phyloP scores from a whole-genome alignment of 345 rosid species.

The Eucalyptus rudis region DNA sequence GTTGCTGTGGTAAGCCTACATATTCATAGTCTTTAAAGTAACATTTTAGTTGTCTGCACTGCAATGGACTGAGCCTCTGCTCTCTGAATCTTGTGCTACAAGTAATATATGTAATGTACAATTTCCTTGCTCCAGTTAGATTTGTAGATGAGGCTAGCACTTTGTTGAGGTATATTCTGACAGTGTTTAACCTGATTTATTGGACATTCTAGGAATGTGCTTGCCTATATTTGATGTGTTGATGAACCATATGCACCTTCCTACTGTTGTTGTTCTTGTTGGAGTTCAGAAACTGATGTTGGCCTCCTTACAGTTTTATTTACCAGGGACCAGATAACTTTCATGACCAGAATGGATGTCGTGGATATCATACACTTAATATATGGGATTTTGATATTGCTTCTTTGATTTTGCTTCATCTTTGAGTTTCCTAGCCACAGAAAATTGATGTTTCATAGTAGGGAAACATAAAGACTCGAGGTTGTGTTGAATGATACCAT shows the following conservation, averaged over 20 bases:
- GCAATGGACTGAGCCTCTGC: not conserved
- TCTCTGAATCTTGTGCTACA: not conserved
- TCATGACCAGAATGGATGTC: not conserved
- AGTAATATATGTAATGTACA: not conserved
- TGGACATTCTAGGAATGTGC: not conserved
- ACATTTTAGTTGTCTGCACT: not conserved
- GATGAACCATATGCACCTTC: not conserved
- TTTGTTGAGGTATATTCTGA: not conserved
- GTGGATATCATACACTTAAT: not conserved
- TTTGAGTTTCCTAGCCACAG: not conserved
- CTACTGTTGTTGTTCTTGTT: not conserved
- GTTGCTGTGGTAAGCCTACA: conserved; percentile 48
- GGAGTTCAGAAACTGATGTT: not conserved
- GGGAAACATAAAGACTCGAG: not conserved
- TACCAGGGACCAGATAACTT: not conserved
- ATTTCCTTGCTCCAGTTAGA: not conserved
- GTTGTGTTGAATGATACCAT: not conserved
- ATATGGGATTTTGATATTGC: not conserved
- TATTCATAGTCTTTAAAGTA: not conserved
- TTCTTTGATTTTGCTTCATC: not conserved
- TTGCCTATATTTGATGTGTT: not conserved
- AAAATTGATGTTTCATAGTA: not conserved
- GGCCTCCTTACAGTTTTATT: not conserved
- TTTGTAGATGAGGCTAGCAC: not conserved
- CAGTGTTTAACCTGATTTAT: not conserved